Evolutionary conservation across 2,329 filamentous ascomycete species (phyloP).

Genomic region (Fusarium secorum): DNA sequence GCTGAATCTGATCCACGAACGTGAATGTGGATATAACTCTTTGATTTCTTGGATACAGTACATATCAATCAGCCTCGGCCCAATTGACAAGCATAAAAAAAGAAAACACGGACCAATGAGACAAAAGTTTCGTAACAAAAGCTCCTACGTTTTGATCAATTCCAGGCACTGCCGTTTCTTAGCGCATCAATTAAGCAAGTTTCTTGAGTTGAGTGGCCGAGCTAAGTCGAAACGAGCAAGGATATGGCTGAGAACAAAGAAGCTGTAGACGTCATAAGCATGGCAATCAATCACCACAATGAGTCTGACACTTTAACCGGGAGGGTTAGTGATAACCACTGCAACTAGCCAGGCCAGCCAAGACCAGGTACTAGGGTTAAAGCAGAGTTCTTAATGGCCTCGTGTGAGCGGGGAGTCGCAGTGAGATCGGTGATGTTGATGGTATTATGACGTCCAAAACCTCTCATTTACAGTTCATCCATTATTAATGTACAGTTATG

Average conservation of each 20-base stretch:
- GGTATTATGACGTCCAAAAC: constrained; percentile 24
- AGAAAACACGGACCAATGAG: not conserved
- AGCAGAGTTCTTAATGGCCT: not conserved
- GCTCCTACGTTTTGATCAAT: constrained; percentile 6
- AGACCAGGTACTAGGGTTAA: constrained; percentile 5
- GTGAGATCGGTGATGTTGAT: constrained; percentile 27
- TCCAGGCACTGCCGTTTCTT: constrained; percentile 26
- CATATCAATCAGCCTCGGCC: constrained; percentile 3
- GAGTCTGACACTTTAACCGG: not conserved
- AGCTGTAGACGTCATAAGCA: constrained; percentile 1
- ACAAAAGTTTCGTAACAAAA: not conserved
- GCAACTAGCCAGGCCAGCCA: not conserved
- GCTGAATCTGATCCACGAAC: not conserved
- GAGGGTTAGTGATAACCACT: not conserved
- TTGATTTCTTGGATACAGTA: constrained; percentile 3
- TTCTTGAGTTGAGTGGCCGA: constrained; percentile 19
- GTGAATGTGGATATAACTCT: constrained; percentile 6
- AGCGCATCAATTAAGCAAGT: not conserved
- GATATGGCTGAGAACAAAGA: not conserved
- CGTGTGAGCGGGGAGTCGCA: constrained; percentile 8
- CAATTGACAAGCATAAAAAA: not conserved
- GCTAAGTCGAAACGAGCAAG: constrained; percentile 15
- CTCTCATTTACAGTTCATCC: constrained; percentile 1
- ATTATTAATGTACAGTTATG: not conserved
- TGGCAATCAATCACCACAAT: not conserved